Conservation (phyloP, 1,139 yeast species). For the Yarrowia galli region DNA sequence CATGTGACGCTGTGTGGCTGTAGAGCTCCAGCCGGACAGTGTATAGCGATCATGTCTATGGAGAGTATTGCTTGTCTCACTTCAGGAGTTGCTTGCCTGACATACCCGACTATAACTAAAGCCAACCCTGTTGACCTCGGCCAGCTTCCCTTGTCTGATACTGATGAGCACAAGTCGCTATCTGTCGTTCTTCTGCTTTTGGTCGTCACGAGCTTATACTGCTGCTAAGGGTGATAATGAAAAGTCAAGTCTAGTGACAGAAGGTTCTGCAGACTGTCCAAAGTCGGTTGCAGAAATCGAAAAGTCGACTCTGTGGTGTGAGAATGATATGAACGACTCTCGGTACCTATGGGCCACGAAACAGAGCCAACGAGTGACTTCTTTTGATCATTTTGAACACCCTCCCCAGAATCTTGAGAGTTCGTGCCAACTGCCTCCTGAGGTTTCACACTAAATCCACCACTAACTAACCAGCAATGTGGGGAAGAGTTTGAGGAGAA, state of each 20-base stretch:
- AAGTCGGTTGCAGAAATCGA: constrained; percentile 9
- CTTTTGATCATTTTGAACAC: neutral
- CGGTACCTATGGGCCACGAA: neutral
- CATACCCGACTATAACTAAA: constrained; percentile 9
- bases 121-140: constrained; percentile 36
- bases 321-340: neutral
- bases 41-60: neutral
- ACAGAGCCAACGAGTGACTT: neutral
- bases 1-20: neutral
- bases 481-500: constrained; percentile 6
- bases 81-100: constrained; percentile 2
- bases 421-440: neutral
- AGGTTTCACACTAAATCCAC: neutral
- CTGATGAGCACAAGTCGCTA: neutral
- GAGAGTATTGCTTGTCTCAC: neutral
- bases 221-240: constrained; percentile 3
- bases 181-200: constrained; percentile 12
- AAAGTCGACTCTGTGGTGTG: constrained; percentile 15
- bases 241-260: constrained; percentile 1
- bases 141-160: constrained; percentile 11
- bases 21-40: neutral
- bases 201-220: constrained; percentile 2
- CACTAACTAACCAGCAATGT: neutral
- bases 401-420: neutral
- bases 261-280: neutral